Evolutionary conservation across 768 basidiomycete species (phyloP).

Genomic region (Chalciporus chontae): DNA sequence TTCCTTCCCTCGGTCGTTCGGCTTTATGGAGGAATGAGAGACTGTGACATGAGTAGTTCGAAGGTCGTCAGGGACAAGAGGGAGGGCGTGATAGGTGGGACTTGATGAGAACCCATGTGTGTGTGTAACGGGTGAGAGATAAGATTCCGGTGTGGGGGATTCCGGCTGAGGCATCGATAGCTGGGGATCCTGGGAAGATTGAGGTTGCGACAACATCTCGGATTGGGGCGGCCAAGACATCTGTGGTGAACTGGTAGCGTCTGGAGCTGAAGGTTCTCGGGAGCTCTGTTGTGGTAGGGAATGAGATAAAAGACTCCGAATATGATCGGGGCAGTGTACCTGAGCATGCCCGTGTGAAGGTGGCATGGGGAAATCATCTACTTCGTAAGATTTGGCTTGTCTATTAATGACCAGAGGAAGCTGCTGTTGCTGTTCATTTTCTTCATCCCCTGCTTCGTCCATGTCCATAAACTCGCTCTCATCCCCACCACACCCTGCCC

Average conservation of each 20-base stretch:
- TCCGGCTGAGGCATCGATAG: constrained; percentile 20
- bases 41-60: constrained; percentile 68
- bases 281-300: constrained; percentile 10
- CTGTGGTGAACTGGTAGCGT: constrained; percentile 17
- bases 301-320: constrained; percentile 11
- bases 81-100: constrained; percentile 67
- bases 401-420: constrained; percentile 6
- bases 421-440: constrained; percentile 11
- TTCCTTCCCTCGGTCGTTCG: constrained; percentile 90
- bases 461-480: constrained; percentile 65
- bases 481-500: constrained; percentile 22
- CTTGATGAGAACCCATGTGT: constrained; percentile 18
- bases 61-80: constrained; percentile 68
- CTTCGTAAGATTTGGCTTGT: constrained; percentile 34
- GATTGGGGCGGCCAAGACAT: constrained; percentile 23
- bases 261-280: constrained; percentile 17
- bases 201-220: constrained; percentile 23
- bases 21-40: constrained; percentile 76
- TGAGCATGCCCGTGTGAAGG: constrained; percentile 28
- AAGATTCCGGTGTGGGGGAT: constrained; percentile 30
- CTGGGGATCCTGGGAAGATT: constrained; percentile 19
- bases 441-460: constrained; percentile 36
- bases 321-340: constrained; percentile 4
- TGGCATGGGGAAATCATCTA: constrained; percentile 53
- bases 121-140: constrained; percentile 25